These are phyloP conservation scores for Multifurca ochricompacta DNA, from an alignment of 768 basidiomycete species.

Conservation along the genomic window DNA sequence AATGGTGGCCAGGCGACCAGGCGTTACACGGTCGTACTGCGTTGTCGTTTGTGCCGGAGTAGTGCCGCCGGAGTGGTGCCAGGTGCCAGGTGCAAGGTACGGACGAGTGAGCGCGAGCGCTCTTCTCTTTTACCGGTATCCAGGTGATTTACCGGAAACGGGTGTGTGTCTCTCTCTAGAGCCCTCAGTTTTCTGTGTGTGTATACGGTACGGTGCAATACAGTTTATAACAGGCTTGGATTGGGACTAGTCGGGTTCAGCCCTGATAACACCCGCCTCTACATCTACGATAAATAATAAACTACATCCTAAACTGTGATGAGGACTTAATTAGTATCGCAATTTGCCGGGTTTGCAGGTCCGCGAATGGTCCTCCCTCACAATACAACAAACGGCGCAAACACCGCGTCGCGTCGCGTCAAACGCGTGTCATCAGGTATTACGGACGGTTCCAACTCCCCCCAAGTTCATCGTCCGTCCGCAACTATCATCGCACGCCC, in stretches of 20 bases:
- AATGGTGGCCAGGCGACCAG: too few relatives aligned
- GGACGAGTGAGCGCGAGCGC: constrained; percentile 1
- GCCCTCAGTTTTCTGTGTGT: too few relatives aligned
- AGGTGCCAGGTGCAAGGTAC: too few relatives aligned
- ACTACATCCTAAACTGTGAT: too few relatives aligned
- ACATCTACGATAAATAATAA: too few relatives aligned
- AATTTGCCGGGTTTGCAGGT: constrained; percentile 10
- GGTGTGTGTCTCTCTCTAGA: neutral
- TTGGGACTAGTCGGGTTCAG: too few relatives aligned
- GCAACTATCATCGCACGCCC: neutral
- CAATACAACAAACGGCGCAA: neutral
- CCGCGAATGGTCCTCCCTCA: constrained; percentile 16
- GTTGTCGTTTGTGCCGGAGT: neutral
- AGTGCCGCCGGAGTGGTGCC: too few relatives aligned
- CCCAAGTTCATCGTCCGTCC: neutral
- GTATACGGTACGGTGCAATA: too few relatives aligned
- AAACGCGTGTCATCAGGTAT: neutral
- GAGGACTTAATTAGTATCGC: neutral
- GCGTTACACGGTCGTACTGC: neutral
- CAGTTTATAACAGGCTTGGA: too few relatives aligned
- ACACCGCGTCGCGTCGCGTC: constrained; percentile 7
- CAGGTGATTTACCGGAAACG: neutral
- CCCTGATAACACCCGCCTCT: too few relatives aligned
- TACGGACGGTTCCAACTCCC: neutral
- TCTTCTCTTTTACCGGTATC: neutral